phyloP scores from a whole-genome alignment of 176 grass and related monocot species.

The Zoysia japonica region DNA sequence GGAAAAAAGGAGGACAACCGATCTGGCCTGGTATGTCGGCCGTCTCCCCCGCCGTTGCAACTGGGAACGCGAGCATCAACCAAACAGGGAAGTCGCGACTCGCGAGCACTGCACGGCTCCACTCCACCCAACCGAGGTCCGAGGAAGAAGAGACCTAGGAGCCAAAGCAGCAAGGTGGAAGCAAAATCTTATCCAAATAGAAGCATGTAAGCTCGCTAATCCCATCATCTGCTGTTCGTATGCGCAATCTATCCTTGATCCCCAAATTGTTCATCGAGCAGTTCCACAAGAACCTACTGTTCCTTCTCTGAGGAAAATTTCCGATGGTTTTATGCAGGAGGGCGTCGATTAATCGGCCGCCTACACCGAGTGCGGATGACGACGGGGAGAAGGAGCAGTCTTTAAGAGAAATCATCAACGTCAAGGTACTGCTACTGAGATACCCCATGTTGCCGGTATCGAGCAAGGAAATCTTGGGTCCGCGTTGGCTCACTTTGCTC shows the following conservation, averaged over 20 bases:
- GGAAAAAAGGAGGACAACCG: too few species aligned
- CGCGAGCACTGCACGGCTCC: too few species aligned
- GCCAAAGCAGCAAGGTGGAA: too few species aligned
- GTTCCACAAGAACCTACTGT: neutral
- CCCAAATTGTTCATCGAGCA: too few species aligned
- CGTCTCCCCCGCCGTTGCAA: too few species aligned
- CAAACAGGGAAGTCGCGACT: too few species aligned
- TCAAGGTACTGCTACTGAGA: slow-evolving; percentile 60
- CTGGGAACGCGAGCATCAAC: too few species aligned
- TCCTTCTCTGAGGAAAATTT: neutral
- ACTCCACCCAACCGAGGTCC: too few species aligned
- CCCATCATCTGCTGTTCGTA: neutral
- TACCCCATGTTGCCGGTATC: slow-evolving; percentile 17
- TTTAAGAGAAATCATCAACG: slow-evolving; percentile 80
- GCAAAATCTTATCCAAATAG: too few species aligned
- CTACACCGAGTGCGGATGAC: slow-evolving; percentile 76
- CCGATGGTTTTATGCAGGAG: slow-evolving; percentile 52
- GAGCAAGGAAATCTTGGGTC: neutral
- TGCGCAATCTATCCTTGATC: neutral
- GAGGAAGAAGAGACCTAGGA: too few species aligned
- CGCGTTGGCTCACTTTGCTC: neutral
- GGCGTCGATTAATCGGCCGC: slow-evolving; percentile 89
- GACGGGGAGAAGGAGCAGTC: slow-evolving; percentile 66
- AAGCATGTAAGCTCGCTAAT: too few species aligned
- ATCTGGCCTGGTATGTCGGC: too few species aligned